phyloP scores from a whole-genome alignment of 1,139 yeast species.

The Sugiyamaella castrensis region DNA sequence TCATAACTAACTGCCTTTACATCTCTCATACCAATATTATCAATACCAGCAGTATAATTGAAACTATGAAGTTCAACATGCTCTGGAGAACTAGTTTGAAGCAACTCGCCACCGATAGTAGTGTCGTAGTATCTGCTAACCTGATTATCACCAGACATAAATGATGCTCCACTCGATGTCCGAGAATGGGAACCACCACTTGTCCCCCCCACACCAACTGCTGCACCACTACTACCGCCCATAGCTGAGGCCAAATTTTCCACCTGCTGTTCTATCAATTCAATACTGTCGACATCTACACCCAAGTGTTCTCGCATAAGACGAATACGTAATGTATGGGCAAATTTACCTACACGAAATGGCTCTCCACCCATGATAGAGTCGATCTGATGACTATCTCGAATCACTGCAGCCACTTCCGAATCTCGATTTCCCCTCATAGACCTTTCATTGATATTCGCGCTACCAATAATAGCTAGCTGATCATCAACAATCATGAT shows the following conservation, averaged over 20 bases:
- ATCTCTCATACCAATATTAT: constrained; percentile 80
- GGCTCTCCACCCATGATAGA: constrained; percentile 81
- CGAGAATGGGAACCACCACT: not conserved
- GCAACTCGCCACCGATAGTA: not conserved
- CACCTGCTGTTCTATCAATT: constrained; percentile 63
- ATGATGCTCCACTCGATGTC: not conserved
- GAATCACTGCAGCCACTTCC: constrained; percentile 82
- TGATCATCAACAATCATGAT: constrained; percentile 92
- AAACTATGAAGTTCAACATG: constrained; percentile 53
- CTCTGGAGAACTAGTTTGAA: constrained; percentile 12
- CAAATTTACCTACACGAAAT: constrained; percentile 78
- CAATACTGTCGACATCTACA: constrained; percentile 83
- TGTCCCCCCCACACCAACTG: not conserved
- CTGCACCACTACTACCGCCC: not conserved
- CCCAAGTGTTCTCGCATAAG: constrained; percentile 97
- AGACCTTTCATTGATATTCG: constrained; percentile 92
- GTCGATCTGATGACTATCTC: constrained; percentile 75
- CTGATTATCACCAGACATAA: not conserved
- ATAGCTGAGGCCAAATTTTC: constrained; percentile 12
- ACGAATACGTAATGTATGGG: constrained; percentile 83
- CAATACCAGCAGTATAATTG: constrained; percentile 85
- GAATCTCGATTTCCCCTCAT: constrained; percentile 94
- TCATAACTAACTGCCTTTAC: constrained; percentile 78
- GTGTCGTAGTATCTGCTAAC: not conserved
- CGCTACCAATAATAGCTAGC: constrained; percentile 91